A percentile compares a stretch with the other conserved stretches of the same genome.
phyloP scores from a whole-genome alignment of 257 asterid species.

The Verbascum thapsus region DNA sequence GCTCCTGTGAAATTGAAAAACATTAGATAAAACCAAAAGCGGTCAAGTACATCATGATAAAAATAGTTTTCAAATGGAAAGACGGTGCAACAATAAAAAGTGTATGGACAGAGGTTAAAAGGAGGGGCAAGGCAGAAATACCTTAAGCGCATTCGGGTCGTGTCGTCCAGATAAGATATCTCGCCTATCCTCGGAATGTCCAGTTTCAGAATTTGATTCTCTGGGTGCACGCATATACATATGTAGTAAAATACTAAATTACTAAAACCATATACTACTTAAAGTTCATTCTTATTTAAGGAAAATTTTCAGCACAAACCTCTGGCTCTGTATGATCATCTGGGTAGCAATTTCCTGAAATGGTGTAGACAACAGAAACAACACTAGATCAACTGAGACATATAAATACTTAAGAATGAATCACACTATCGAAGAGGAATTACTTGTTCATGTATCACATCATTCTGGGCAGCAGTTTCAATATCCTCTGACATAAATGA shows the following conservation, averaged over 20 bases:
- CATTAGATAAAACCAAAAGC: slow-evolving; percentile 13
- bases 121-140: slow-evolving; percentile 29
- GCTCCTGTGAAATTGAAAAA: slow-evolving; percentile 59
- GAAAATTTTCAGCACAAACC: slow-evolving; percentile 51
- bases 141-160: slow-evolving; percentile 86
- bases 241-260: slow-evolving; percentile 20
- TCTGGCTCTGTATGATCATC: slow-evolving; percentile 73
- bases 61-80: slow-evolving; percentile 5
- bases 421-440: slow-evolving; percentile 13
- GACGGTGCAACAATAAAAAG: slow-evolving; percentile 6
- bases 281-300: neutral
- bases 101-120: neutral
- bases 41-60: slow-evolving; percentile 4
- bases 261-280: slow-evolving; percentile 13
- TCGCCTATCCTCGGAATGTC: slow-evolving; percentile 40
- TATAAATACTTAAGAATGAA: slow-evolving; percentile 21
- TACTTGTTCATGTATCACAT: slow-evolving; percentile 90
- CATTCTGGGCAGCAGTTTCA: slow-evolving; percentile 70
- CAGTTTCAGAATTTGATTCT: slow-evolving; percentile 54
- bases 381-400: slow-evolving; percentile 26
- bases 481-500: slow-evolving; percentile 73
- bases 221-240: slow-evolving; percentile 46
- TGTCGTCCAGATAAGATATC: slow-evolving; percentile 82
- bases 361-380: slow-evolving; percentile 23
- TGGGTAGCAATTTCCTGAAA: slow-evolving; percentile 89